Evolutionary conservation across 192 early-diverging fungal species (phyloP), one percentile per base, ranked within the genome.

Genomic region (Powellomyces hirtus): DNA sequence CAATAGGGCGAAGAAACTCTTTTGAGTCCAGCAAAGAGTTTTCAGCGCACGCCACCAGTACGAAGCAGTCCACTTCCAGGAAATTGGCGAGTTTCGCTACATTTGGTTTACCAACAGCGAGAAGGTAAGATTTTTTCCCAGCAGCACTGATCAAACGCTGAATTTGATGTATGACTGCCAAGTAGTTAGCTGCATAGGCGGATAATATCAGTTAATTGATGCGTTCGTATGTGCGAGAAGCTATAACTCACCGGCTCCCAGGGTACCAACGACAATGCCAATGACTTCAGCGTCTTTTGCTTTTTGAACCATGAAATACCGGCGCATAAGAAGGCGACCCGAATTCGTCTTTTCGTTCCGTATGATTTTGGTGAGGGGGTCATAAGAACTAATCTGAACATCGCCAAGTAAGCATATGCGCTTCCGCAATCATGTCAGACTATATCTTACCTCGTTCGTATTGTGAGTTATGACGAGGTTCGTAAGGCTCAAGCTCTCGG

Each of bases 51-150:
- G 93, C 91, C 5, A 97, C 91, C 31, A 96, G 79, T 4, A 95
- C 92, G 73, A 92, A 97, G 18, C 83, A 86, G 64, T 99, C 89
- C 52, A 98, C 92, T 76, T 99, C 97, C 69, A 92, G 84, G 65
- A 99, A 98, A 59, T 99, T 99, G 34, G 91, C 96, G 75, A 99
- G 88, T 74, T 99, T 99, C 53, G 92, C 91, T 0, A 94, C 91
- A 62, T 92, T 95, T 13, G 95, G 88, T 64, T 98, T 97, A 45
- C 97, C 97, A 70, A 99, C 91, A 1, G 91, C 88, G 64, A 95
- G 89, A 24, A 93, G 74, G 66, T 97, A 94, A 8, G 83, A 82
- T 72, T 96, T 96, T 64, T 90, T 91, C 20, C 90, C 89, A 34
- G 82, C 81, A 1, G 77, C 68, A 8, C 77, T 78, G 45, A 97